Percentiles rank a stretch among this genome's conserved stretches.
phyloP scores from a whole-genome alignment of 2,329 filamentous ascomycete species.

The Fusarium xyrophilum region DNA sequence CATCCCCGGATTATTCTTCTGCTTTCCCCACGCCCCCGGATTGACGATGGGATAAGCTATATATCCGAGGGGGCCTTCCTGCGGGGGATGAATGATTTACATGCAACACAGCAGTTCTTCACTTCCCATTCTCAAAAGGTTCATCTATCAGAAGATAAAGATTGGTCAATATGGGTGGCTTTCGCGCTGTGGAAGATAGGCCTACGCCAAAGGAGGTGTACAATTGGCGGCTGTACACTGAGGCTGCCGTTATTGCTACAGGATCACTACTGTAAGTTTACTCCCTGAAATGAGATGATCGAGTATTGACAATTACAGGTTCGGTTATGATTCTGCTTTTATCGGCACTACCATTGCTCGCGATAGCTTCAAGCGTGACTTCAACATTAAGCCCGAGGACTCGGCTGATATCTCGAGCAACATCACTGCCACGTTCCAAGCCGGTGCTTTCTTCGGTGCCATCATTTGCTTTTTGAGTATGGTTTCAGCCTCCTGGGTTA shows the following conservation, averaged over 20 bases:
- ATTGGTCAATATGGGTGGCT: slow-evolving; percentile 44
- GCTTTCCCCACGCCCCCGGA: slow-evolving; percentile 36
- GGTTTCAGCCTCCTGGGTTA: not conserved
- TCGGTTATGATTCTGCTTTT: slow-evolving; percentile 62
- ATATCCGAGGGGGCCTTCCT: slow-evolving; percentile 29
- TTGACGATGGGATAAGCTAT: slow-evolving; percentile 28
- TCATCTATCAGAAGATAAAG: not conserved
- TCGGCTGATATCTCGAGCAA: slow-evolving; percentile 49
- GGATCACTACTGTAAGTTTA: slow-evolving; percentile 51
- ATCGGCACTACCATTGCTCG: slow-evolving; percentile 62
- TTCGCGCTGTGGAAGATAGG: slow-evolving; percentile 60
- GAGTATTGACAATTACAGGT: slow-evolving; percentile 42
- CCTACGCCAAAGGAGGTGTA: slow-evolving; percentile 63
- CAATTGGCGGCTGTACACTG: slow-evolving; percentile 58
- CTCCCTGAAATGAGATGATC: rapidly evolving
- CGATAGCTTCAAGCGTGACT: slow-evolving; percentile 55
- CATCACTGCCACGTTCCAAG: slow-evolving; percentile 57
- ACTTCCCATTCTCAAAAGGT: not conserved
- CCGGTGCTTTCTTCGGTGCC: slow-evolving; percentile 61
- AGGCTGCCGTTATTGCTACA: slow-evolving; percentile 56
- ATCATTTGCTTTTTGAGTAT: slow-evolving; percentile 54
- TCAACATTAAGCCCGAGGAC: slow-evolving; percentile 41
- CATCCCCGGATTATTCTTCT: slow-evolving; percentile 36
- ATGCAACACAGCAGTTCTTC: not conserved
- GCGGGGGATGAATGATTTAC: not conserved